phyloP scores from a whole-genome alignment of 129 eudicot genomes.

The Lonicera japonica region DNA sequence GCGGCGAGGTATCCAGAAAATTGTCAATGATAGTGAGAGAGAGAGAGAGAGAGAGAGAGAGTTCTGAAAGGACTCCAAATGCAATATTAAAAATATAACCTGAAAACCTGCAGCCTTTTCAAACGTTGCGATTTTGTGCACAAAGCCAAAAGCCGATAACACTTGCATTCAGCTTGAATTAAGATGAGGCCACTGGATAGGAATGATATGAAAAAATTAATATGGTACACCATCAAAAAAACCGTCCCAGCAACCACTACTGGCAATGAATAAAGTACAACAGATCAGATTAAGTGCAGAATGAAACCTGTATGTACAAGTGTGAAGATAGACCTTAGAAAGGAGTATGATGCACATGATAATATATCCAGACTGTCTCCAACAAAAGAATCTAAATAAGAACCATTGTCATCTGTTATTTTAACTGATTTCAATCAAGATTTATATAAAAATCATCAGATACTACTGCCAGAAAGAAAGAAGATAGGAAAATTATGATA shows the following conservation, averaged over 20 bases:
- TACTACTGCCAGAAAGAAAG: background rate
- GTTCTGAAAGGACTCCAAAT: background rate
- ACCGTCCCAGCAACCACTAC: constrained; percentile 8
- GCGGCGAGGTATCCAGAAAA: constrained; percentile 16
- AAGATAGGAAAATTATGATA: background rate
- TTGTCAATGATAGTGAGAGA: constrained; percentile 4
- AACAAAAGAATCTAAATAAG: constrained; percentile 42
- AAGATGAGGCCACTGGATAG: background rate
- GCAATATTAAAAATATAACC: constrained; percentile 25
- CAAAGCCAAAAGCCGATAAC: constrained; percentile 68
- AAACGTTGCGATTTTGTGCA: constrained; percentile 74
- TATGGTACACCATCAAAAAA: background rate
- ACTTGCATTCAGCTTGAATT: constrained; percentile 29
- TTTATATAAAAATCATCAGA: background rate
- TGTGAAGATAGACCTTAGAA: constrained; percentile 55
- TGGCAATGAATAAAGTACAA: constrained; percentile 23
- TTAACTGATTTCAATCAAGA: constrained; percentile 29
- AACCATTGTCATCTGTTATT: constrained; percentile 40
- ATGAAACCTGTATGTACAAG: constrained; percentile 45
- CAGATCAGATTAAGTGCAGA: constrained; percentile 46
- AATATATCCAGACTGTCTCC: constrained; percentile 56
- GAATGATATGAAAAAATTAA: background rate
- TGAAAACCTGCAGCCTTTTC: constrained; percentile 83
- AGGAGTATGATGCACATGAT: constrained; percentile 51
- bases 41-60: background rate